Conservation (phyloP, 2,329 filamentous ascomycete genomes). For the Aspergillus alliaceus region DNA sequence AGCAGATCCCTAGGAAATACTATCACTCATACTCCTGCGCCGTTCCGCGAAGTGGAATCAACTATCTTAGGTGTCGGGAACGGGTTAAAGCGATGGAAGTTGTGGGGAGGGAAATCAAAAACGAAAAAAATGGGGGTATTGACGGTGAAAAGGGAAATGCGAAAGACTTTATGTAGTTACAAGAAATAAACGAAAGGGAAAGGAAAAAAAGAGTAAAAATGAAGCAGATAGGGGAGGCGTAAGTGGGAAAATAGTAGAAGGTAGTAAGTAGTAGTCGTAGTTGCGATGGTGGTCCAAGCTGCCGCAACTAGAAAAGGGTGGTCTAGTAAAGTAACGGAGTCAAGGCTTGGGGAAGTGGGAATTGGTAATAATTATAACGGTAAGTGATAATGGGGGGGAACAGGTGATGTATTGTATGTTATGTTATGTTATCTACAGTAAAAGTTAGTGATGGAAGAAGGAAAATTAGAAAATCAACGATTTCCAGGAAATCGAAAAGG, state of each 20-base stretch:
- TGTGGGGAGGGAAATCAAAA: background rate
- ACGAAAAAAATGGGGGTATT: background rate
- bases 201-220: background rate
- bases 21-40: conserved; percentile 22
- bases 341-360: background rate
- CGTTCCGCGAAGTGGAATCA: conserved; percentile 9
- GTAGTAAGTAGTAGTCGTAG: background rate
- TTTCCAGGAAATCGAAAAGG: background rate
- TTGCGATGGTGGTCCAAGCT: background rate
- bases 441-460: too few relatives aligned
- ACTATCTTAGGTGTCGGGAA: conserved; percentile 13
- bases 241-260: background rate
- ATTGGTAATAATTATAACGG: conserved; percentile 2
- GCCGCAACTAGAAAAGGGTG: background rate
- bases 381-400: conserved; percentile 6
- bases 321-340: background rate
- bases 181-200: background rate
- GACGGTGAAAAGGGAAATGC: background rate
- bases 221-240: background rate
- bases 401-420: conserved; percentile 14
- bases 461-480: background rate
- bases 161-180: background rate
- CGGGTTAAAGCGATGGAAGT: background rate
- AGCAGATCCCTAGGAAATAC: conserved; percentile 9
- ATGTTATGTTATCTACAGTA: too few relatives aligned